Evolutionary conservation across 352 stramenopile species (phyloP).

Genomic region (Globisporangium orthogonon): DNA sequence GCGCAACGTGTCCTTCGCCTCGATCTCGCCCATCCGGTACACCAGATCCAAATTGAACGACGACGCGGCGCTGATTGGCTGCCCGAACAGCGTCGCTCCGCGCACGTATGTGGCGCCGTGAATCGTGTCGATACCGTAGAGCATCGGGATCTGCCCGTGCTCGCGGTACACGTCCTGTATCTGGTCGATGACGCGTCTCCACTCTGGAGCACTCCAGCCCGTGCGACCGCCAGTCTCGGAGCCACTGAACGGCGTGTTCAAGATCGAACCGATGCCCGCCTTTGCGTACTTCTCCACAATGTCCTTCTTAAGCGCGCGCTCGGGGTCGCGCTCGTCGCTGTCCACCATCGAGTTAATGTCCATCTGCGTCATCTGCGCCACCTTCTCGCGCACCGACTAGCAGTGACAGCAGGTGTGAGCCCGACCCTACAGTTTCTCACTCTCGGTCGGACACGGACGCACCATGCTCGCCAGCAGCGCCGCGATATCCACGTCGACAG

Average conservation of each 20-base stretch:
- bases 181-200: slow-evolving; percentile 42
- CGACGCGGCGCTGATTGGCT: slow-evolving; percentile 84
- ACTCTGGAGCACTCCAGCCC: slow-evolving; percentile 69
- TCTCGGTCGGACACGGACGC: background rate
- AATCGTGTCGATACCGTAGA: slow-evolving; percentile 89
- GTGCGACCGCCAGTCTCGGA: slow-evolving; percentile 32
- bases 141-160: slow-evolving; percentile 51
- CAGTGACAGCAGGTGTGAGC: background rate
- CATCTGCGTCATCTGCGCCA: slow-evolving; percentile 89
- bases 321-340: slow-evolving; percentile 37
- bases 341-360: slow-evolving; percentile 85
- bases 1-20: slow-evolving; percentile 79
- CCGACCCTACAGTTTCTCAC: no score
- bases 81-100: slow-evolving; percentile 74
- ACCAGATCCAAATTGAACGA: slow-evolving; percentile 86
- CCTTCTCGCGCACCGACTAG: slow-evolving; percentile 51
- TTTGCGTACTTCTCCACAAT: slow-evolving; percentile 57
- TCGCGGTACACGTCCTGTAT: slow-evolving; percentile 72
- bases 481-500: slow-evolving; percentile 1
- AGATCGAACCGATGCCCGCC: slow-evolving; percentile 76
- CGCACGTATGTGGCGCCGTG: slow-evolving; percentile 89
- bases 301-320: slow-evolving; percentile 40
- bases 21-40: slow-evolving; percentile 59
- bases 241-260: slow-evolving; percentile 73
- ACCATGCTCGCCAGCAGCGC: slow-evolving; percentile 14